A percentile compares a stretch with the other conserved stretches of the same genome.
phyloP scores from a whole-genome alignment of 192 early-diverging fungal species.

The Chytriomyces sp. region DNA sequence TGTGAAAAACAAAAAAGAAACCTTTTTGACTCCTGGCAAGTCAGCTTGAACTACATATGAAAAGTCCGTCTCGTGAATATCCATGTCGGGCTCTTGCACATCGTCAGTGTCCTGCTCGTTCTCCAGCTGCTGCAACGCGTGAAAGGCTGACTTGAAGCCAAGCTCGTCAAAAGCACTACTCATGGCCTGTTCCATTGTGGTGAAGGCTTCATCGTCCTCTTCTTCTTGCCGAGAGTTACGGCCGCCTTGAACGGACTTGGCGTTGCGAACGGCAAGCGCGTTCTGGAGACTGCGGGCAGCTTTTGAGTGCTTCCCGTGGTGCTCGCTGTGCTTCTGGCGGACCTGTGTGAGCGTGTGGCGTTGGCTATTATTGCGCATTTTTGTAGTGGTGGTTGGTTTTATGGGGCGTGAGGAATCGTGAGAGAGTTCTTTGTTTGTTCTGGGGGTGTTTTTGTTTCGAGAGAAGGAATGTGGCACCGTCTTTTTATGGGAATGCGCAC shows the following conservation, averaged over 20 bases:
- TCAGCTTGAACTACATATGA: slow-evolving; percentile 2
- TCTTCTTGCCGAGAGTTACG: neutral
- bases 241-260: neutral
- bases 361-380: neutral
- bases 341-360: neutral
- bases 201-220: neutral
- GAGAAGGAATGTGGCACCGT: neutral
- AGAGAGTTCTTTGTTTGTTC: neutral
- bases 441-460: neutral
- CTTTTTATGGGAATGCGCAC: neutral
- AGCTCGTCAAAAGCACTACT: neutral
- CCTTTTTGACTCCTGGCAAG: neutral
- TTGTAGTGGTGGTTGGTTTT: neutral
- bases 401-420: neutral
- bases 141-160: neutral
- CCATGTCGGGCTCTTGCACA: neutral
- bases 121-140: neutral
- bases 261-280: neutral
- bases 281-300: neutral
- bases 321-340: neutral
- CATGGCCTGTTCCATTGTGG: neutral
- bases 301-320: neutral
- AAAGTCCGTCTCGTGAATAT: neutral
- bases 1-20: neutral
- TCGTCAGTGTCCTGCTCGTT: neutral